Evolutionary conservation across 805 yeast genomes (phyloP).

Genomic region (Blastobotrys attinorum): DNA sequence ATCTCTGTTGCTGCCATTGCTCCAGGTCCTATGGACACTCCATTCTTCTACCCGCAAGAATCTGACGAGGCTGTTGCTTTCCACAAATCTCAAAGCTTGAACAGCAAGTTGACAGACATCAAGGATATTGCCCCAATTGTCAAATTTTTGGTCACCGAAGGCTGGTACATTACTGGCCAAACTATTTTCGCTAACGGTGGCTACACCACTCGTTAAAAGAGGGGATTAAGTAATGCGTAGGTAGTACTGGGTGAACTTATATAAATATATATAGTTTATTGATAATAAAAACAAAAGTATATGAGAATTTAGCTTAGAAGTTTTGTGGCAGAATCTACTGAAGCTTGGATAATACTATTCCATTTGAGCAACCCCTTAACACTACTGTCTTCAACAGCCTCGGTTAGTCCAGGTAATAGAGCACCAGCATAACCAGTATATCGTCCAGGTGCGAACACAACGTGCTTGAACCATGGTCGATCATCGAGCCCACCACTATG

Average conservation of each 20-base stretch:
- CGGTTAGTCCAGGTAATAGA: slow-evolving; percentile 46
- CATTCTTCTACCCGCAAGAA: slow-evolving; percentile 61
- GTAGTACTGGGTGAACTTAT: too few relatives aligned
- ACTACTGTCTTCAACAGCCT: slow-evolving; percentile 44
- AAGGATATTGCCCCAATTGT: slow-evolving; percentile 58
- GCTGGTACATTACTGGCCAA: slow-evolving; percentile 66
- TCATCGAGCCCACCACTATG: slow-evolving; percentile 41
- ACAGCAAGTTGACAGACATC: slow-evolving; percentile 46
- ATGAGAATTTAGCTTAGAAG: not conserved
- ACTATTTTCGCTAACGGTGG: slow-evolving; percentile 59
- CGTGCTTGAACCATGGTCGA: slow-evolving; percentile 52
- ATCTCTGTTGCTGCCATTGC: slow-evolving; percentile 67
- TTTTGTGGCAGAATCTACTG: not conserved
- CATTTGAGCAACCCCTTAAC: slow-evolving; percentile 32
- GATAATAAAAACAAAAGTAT: too few relatives aligned
- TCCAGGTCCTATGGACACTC: slow-evolving; percentile 69
- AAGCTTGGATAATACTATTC: slow-evolving; percentile 29
- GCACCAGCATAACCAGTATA: slow-evolving; percentile 57
- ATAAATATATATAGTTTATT: too few relatives aligned
- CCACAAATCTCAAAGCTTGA: slow-evolving; percentile 46
- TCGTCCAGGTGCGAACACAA: slow-evolving; percentile 51
- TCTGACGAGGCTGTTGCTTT: slow-evolving; percentile 42
- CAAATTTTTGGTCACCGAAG: slow-evolving; percentile 53
- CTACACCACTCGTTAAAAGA: slow-evolving; percentile 56
- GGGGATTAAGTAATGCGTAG: too few relatives aligned